These are phyloP conservation scores for Cladophialophora carrionii DNA, from an alignment of 2,329 filamentous ascomycete genomes.

Conservation along the genomic window DNA sequence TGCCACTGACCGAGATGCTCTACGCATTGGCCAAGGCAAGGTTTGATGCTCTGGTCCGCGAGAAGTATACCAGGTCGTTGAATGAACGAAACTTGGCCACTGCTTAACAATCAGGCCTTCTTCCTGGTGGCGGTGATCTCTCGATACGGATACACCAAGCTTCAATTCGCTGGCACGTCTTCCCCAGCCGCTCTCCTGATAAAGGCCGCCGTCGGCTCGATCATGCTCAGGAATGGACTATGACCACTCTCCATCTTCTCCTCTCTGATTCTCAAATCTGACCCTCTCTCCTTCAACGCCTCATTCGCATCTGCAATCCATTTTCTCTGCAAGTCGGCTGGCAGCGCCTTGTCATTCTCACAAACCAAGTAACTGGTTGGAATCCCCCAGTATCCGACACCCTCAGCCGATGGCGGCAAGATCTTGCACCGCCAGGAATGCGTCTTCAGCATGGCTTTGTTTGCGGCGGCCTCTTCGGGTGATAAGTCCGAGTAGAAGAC, in stretches of 20 bases:
- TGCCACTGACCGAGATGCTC: conserved; percentile 38
- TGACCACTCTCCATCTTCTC: conserved; percentile 17
- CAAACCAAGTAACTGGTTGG: conserved; percentile 27
- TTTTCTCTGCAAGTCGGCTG: conserved; percentile 14
- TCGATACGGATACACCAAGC: not conserved
- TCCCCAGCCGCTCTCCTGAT: conserved; percentile 18
- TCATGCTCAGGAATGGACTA: conserved; percentile 20
- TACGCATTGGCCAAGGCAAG: conserved; percentile 40
- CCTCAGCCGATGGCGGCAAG: conserved; percentile 5
- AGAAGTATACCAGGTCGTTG: conserved; percentile 7
- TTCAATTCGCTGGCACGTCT: conserved; percentile 7
- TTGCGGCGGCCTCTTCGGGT: conserved; percentile 2
- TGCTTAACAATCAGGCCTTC: not conserved
- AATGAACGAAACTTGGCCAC: not conserved
- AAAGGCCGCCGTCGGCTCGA: conserved; percentile 16
- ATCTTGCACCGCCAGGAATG: conserved; percentile 13
- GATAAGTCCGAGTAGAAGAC: conserved; percentile 23
- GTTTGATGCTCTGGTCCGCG: conserved; percentile 32
- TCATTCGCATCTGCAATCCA: conserved; percentile 20
- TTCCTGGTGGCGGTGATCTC: not conserved
- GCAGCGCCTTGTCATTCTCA: conserved; percentile 18
- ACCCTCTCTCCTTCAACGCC: conserved; percentile 8
- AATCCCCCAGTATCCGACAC: conserved; percentile 15
- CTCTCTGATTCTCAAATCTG: conserved; percentile 3
- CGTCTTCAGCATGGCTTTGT: conserved; percentile 16